Conservation (phyloP, 805 yeast genomes). For the Helenozyma rhizophorensis region DNA sequence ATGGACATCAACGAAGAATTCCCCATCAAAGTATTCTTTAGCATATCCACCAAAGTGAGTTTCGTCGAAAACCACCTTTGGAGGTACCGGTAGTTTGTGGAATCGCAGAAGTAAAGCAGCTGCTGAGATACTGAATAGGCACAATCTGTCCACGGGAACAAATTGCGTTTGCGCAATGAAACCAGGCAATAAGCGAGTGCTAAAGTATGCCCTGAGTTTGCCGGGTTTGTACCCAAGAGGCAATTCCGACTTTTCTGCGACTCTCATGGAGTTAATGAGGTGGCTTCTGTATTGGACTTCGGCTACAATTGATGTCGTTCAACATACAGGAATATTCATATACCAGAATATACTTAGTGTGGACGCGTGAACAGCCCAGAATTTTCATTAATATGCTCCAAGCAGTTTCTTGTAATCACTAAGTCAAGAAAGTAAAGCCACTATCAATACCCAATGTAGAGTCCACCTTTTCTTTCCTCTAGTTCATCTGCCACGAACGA, state of each 20-base stretch:
- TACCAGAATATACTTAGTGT: too few species aligned
- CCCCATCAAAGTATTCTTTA: constrained; percentile 47
- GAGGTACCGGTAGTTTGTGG: constrained; percentile 31
- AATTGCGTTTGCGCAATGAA: constrained; percentile 11
- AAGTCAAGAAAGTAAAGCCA: too few species aligned
- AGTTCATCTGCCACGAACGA: constrained; percentile 56
- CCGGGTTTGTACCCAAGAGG: constrained; percentile 31
- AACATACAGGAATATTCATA: too few species aligned
- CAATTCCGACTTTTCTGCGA: constrained; percentile 1
- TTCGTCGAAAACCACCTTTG: constrained; percentile 47
- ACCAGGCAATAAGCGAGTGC: constrained; percentile 19
- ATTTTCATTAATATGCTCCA: too few species aligned
- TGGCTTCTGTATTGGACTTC: too few species aligned
- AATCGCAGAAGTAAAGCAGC: constrained; percentile 26
- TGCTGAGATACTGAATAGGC: constrained; percentile 18
- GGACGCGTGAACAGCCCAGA: too few species aligned
- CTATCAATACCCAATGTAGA: constrained; percentile 43
- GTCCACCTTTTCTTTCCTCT: constrained; percentile 75
- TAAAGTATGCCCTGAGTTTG: constrained; percentile 23
- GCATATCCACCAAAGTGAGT: constrained; percentile 38
- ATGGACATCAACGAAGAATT: constrained; percentile 65
- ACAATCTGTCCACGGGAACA: constrained; percentile 17
- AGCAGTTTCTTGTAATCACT: too few species aligned
- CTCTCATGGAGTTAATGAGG: too few species aligned
- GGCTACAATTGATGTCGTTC: too few species aligned